These are phyloP conservation scores for Closterium sp. DNA, from an alignment of 139 green algal genomes.

Conservation along the genomic window DNA sequence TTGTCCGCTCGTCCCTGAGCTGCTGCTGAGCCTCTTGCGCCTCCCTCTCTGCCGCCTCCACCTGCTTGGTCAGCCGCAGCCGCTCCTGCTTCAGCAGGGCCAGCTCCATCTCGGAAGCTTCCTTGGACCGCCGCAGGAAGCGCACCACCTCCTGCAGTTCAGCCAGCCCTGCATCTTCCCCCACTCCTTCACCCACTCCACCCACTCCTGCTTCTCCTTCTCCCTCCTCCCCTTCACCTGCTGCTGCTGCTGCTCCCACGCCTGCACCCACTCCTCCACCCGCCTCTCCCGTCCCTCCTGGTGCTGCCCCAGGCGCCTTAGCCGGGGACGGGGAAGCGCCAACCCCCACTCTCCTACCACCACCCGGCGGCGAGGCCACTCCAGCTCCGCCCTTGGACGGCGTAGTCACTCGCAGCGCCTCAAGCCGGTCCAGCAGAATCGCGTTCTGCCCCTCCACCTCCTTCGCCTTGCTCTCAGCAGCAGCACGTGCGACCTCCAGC, in stretches of 20 bases:
- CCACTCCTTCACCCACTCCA: neutral
- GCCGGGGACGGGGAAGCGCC: neutral
- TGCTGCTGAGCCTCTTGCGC: slow-evolving; percentile 22
- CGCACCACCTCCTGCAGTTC: slow-evolving; percentile 46
- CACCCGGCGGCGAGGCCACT: neutral
- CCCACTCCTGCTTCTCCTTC: neutral
- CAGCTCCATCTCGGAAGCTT: slow-evolving; percentile 42
- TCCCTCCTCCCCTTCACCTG: neutral
- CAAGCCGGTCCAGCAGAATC: slow-evolving; percentile 40
- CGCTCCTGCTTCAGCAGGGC: slow-evolving; percentile 45
- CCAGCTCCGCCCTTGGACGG: neutral
- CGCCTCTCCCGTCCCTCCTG: neutral
- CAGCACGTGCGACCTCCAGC: neutral
- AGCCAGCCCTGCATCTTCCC: neutral
- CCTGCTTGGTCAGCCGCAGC: slow-evolving; percentile 17
- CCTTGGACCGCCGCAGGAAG: slow-evolving; percentile 43
- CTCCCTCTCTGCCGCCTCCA: slow-evolving; percentile 20
- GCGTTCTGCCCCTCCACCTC: slow-evolving; percentile 39
- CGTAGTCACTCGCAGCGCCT: slow-evolving; percentile 1
- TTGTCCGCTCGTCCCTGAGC: slow-evolving; percentile 17
- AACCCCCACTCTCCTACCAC: neutral
- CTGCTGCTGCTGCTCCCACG: neutral
- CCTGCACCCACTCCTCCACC: neutral
- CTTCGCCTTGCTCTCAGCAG: slow-evolving; percentile 8
- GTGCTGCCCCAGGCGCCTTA: neutral